Evolutionary conservation across 768 basidiomycete species (phyloP), one percentile per base, ranked within the genome.

Genomic region (Tylopilus intermedius): DNA sequence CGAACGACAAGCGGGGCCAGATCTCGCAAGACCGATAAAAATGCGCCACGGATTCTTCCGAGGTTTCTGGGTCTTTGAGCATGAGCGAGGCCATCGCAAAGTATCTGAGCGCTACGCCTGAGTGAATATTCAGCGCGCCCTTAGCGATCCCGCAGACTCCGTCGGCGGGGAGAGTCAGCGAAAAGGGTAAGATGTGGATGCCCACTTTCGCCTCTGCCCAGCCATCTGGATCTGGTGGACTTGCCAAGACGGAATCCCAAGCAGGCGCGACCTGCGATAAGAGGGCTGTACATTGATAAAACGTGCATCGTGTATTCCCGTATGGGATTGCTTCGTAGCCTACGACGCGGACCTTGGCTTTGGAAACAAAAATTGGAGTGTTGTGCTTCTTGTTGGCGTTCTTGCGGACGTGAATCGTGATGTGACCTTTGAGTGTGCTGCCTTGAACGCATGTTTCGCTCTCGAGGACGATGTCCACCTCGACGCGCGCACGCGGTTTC

Each of bases 11-110:
- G 43, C 80, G 80, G 1, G 92, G 91, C 81, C 84, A 91, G 27
- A 94, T 73, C 49, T 84, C 81, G 67, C 90, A 85, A 43, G 83
- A 73, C 8, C 93, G 82, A 67, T 94, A 95, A 67, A 94, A 93
- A 69, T 96, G 93, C 4, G 92, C 86, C 32, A 94, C 85, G 3
- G 88, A 90, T 13, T 80, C 76, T 58, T 77, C 78, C 26, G 74
- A 72, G 4, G 80, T 80, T 14, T 75, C 69, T 2, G 79, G 62
- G 49, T 89, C 82, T 66, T 86, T 87, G 52, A 94, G 78, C 68
- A 86, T 87, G 59, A 81, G 84, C 47, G 67, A 90, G 83, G 79
- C 80, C 73, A 94, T 85, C 13, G 81, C 84, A 41, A 94, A 88
- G 67, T 94, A 94, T 51, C 80, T 80, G 24, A 94, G 76, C 10